These are phyloP conservation scores for Quercus lobata DNA, from an alignment of 331 rosid genomes.

Conservation along the genomic window DNA sequence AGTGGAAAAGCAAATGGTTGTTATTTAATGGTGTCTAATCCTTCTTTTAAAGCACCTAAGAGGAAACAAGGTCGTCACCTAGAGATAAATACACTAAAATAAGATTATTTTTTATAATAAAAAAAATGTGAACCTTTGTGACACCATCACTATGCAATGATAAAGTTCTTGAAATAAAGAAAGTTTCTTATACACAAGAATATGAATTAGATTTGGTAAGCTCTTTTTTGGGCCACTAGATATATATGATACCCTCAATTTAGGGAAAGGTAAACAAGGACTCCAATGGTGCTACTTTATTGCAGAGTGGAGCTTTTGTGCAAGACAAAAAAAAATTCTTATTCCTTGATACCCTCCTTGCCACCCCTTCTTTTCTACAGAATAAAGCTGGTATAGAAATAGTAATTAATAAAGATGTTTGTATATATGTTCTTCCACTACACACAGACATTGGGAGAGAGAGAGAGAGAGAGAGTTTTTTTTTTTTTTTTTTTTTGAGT, in stretches of 20 bases:
- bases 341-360: conserved; percentile 62
- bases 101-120: background rate
- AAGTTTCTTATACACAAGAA: conserved; percentile 20
- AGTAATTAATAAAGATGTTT: conserved; percentile 21
- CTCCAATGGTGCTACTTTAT: conserved; percentile 34
- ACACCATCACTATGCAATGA: conserved; percentile 16
- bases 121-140: conserved; percentile 5
- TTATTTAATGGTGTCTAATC: conserved; percentile 1
- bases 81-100: background rate
- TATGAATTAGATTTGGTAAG: conserved; percentile 23
- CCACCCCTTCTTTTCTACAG: conserved; percentile 16
- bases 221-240: conserved; percentile 24
- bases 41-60: background rate
- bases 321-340: conserved; percentile 40
- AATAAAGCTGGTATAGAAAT: conserved; percentile 41
- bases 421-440: conserved; percentile 9
- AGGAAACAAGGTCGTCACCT: background rate
- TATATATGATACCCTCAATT: conserved; percentile 16
- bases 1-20: conserved; percentile 2
- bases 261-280: conserved; percentile 36
- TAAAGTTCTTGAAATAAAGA: conserved; percentile 21
- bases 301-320: conserved; percentile 43
- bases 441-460: background rate
- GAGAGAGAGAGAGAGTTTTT: background rate
- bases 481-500: no score